Evolutionary conservation across 345 rosid species (phyloP).

Genomic region (Salix exigua): DNA sequence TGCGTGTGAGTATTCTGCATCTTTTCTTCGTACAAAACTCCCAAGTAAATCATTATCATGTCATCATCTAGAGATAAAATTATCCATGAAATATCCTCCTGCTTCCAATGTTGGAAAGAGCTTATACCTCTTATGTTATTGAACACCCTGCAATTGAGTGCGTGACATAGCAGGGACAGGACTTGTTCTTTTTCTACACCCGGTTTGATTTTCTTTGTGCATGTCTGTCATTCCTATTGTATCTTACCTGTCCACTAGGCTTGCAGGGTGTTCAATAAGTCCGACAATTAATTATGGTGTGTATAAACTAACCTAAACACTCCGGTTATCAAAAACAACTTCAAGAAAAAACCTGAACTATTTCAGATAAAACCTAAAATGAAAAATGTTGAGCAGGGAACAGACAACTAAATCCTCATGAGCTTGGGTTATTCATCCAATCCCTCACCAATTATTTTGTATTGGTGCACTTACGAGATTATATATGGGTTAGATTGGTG

Average conservation of each 20-base stretch:
- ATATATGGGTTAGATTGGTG: background rate
- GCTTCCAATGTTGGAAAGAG: background rate
- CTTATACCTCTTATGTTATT: background rate
- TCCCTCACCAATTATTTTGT: background rate
- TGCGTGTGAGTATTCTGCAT: too few relatives aligned
- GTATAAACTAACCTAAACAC: too few relatives aligned
- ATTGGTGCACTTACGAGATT: background rate
- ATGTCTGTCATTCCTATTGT: too few relatives aligned
- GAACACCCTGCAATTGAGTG: too few relatives aligned
- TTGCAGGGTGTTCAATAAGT: too few relatives aligned
- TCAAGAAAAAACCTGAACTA: background rate
- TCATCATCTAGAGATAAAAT: background rate
- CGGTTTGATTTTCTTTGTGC: too few relatives aligned
- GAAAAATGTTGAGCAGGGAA: background rate
- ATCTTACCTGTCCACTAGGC: accelerated
- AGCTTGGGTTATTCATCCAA: background rate
- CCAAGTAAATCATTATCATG: too few relatives aligned
- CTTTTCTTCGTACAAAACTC: too few relatives aligned
- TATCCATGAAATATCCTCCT: background rate
- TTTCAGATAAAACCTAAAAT: background rate
- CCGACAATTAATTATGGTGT: too few relatives aligned
- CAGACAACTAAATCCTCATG: background rate
- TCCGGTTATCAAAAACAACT: too few relatives aligned
- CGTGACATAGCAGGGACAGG: too few relatives aligned
- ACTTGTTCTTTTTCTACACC: too few relatives aligned